Evolutionary conservation across 2,329 filamentous ascomycete genomes (phyloP).

Genomic region (Fusarium newnesense): DNA sequence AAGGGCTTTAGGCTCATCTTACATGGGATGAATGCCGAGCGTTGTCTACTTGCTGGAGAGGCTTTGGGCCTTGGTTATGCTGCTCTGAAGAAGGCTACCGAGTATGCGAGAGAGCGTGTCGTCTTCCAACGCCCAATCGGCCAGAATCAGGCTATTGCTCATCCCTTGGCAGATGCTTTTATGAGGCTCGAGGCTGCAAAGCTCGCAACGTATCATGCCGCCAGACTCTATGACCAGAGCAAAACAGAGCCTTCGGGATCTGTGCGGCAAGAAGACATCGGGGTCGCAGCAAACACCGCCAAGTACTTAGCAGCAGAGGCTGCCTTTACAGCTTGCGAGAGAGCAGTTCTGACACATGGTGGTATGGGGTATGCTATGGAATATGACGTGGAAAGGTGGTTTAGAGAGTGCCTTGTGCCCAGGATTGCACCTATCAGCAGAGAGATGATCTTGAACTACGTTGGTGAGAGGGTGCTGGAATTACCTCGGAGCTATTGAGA

Average conservation of each 20-base stretch:
- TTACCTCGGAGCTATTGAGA: slow-evolving; percentile 73
- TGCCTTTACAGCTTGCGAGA: slow-evolving; percentile 70
- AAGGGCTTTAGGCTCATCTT: slow-evolving; percentile 83
- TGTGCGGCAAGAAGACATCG: slow-evolving; percentile 66
- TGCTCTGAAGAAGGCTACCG: slow-evolving; percentile 69
- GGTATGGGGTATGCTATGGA: slow-evolving; percentile 74
- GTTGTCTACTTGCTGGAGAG: slow-evolving; percentile 81
- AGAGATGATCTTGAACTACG: slow-evolving; percentile 82
- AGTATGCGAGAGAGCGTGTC: slow-evolving; percentile 73
- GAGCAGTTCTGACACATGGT: slow-evolving; percentile 67
- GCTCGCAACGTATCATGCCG: slow-evolving; percentile 73
- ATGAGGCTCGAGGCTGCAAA: slow-evolving; percentile 74
- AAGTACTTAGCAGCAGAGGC: slow-evolving; percentile 77
- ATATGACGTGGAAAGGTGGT: slow-evolving; percentile 73
- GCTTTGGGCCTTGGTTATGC: slow-evolving; percentile 83
- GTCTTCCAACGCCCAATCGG: slow-evolving; percentile 75
- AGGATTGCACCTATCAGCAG: slow-evolving; percentile 71
- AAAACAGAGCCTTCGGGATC: slow-evolving; percentile 41
- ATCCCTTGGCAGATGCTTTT: slow-evolving; percentile 73
- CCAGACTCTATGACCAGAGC: slow-evolving; percentile 68
- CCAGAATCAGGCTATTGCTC: slow-evolving; percentile 72
- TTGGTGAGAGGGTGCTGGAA: slow-evolving; percentile 73
- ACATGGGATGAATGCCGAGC: slow-evolving; percentile 83
- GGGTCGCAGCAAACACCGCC: slow-evolving; percentile 74
- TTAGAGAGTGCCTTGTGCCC: slow-evolving; percentile 71